phyloP scores from a whole-genome alignment of 352 stramenopile species.

The Pythium biforme region DNA sequence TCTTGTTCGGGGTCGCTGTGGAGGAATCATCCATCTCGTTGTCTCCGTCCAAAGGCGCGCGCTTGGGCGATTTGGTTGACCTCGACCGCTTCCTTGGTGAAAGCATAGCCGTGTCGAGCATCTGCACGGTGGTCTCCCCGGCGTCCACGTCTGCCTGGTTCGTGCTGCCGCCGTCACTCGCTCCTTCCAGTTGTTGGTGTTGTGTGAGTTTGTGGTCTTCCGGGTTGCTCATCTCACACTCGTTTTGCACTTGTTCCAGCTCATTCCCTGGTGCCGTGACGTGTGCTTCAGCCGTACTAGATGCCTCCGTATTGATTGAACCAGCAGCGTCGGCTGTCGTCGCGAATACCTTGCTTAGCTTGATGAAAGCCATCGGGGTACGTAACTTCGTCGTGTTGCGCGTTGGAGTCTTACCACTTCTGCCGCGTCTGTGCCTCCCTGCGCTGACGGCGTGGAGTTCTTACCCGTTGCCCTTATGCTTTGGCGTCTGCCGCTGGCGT shows the following conservation, averaged over 20 bases:
- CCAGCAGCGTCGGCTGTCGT: no score
- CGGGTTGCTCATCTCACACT: no score
- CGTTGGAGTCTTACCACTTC: neutral
- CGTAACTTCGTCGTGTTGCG: neutral
- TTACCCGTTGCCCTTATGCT: no score
- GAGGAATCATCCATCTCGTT: neutral
- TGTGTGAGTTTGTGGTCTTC: neutral
- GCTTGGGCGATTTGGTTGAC: neutral
- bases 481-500: neutral
- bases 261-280: neutral
- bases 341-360: neutral
- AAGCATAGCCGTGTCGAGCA: neutral
- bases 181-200: neutral
- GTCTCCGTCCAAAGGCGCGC: neutral
- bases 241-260: no score
- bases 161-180: neutral
- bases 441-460: no score
- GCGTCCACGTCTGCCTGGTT: neutral
- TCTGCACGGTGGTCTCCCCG: neutral
- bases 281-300: no score
- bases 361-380: neutral
- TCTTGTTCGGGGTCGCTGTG: neutral
- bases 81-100: neutral
- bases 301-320: no score
- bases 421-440: no score